Evolutionary conservation across 176 grass and related monocot species (phyloP).

Genomic region (Musa beccarii): DNA sequence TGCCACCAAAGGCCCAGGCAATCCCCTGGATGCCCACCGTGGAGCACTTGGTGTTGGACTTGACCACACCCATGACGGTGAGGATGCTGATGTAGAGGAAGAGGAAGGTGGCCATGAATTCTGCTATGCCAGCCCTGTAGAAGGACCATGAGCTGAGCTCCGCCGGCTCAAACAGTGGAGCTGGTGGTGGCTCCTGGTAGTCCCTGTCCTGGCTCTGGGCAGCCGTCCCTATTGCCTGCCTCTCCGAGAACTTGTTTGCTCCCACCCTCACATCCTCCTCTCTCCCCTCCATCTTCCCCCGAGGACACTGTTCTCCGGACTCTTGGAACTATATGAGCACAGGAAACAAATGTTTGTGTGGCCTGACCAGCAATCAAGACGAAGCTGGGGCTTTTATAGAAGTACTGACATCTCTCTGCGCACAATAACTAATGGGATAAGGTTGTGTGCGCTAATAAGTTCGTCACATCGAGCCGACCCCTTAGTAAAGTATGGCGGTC

Average conservation of each 20-base stretch:
- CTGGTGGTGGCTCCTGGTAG: constrained; percentile 70
- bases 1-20: constrained; percentile 57
- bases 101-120: constrained; percentile 86
- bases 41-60: constrained; percentile 43
- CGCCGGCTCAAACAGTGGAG: constrained; percentile 60
- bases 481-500: no score
- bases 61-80: constrained; percentile 59
- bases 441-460: no score
- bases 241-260: background rate
- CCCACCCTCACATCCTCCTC: background rate
- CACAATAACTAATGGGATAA: no score
- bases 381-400: no score
- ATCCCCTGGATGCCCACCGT: constrained; percentile 86
- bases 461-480: no score
- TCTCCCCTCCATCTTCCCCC: background rate
- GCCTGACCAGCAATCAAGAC: background rate
- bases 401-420: no score
- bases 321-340: background rate
- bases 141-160: constrained; percentile 85
- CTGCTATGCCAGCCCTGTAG: constrained; percentile 80
- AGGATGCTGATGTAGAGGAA: constrained; percentile 79
- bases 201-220: constrained; percentile 33
- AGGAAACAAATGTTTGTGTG: background rate
- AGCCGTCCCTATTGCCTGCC: background rate
- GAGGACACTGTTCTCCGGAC: background rate